Base-by-base conservation (phyloP, 2,329 filamentous ascomycete species). In the Arthroderma sp. region DNA sequence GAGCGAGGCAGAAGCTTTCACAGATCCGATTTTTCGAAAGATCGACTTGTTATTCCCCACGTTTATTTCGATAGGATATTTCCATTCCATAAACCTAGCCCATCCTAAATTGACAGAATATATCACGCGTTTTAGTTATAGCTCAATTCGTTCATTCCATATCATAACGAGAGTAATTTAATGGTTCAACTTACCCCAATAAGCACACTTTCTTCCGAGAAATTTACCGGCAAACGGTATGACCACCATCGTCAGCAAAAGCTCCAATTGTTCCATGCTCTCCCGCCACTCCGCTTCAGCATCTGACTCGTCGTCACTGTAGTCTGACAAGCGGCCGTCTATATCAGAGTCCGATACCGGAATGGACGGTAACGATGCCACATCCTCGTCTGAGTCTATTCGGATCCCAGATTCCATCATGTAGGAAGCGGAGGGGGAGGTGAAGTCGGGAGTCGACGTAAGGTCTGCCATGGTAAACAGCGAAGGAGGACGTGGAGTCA, bases 201-300 rank as follows among this genome's bases (percentile, higher is more conserved):
- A 95, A 48, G 89, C 89, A 69, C 88, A 93, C 65, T 86, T 93
- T 62, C 91, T 77, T 38, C 91, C 91, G 63, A 95, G 78, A 67
- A 87, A 96, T 67, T 96, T 98, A 47, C 91, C 91, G 54, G 86
- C 71, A 63, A 94, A 95, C 2, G 91, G 91, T 42, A 98, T 82
- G 54, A 96, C 65, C 40, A 96, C 83, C 86, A 98, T 94, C 15
- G 85, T 94, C 60, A 96, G 66, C 53, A 98, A 72, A 52, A 96
- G 72, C 68, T 98, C 87, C 48, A 98, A 68, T 67, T 98, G 91
- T 64, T 95, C 85, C 50, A 98, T 69, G 56, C 85, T 94, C 57
- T 88, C 85, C 56, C 89, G 83, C 91, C 91, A 98, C 67, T 98
- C 89, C 49, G 77, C 77, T 64, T 98, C 89, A 6, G 91, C 91